Evolutionary conservation across 2,329 filamentous ascomycete species (phyloP).

Genomic region (Ceratocystiopsis brevicomis): DNA sequence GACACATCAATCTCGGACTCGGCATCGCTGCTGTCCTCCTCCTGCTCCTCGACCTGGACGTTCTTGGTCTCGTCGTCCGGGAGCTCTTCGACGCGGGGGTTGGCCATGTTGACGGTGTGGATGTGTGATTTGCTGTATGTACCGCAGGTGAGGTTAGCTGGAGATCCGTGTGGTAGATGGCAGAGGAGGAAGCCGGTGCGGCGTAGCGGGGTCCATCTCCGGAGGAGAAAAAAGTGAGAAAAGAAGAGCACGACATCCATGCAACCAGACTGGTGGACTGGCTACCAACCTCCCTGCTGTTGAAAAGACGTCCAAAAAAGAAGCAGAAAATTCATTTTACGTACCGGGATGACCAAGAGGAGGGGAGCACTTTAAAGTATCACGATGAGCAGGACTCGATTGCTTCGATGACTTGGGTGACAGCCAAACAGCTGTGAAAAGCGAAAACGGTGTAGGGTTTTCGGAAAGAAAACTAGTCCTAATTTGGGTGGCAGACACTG

Average conservation of each 20-base stretch:
- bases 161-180: too few species aligned
- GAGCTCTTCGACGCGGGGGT: conserved; percentile 94
- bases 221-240: too few species aligned
- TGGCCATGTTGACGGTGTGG: conserved; percentile 55
- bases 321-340: too few species aligned
- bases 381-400: too few species aligned
- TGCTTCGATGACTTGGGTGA: not conserved
- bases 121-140: not conserved
- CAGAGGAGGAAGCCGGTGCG: too few species aligned
- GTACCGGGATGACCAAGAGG: too few species aligned
- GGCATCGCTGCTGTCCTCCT: conserved; percentile 46
- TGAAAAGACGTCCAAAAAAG: too few species aligned
- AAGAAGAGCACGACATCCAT: too few species aligned
- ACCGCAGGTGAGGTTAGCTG: not conserved
- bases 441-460: conserved; percentile 6
- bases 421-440: conserved; percentile 1
- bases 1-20: conserved; percentile 62
- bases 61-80: conserved; percentile 80
- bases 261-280: too few species aligned
- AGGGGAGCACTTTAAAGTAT: too few species aligned
- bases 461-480: conserved; percentile 2
- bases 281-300: too few species aligned
- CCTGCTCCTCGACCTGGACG: conserved; percentile 56
- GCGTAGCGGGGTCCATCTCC: too few species aligned
- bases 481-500: conserved; percentile 2